Conservation (phyloP, 2,329 filamentous ascomycete genomes). For the Talaromyces sp. region DNA sequence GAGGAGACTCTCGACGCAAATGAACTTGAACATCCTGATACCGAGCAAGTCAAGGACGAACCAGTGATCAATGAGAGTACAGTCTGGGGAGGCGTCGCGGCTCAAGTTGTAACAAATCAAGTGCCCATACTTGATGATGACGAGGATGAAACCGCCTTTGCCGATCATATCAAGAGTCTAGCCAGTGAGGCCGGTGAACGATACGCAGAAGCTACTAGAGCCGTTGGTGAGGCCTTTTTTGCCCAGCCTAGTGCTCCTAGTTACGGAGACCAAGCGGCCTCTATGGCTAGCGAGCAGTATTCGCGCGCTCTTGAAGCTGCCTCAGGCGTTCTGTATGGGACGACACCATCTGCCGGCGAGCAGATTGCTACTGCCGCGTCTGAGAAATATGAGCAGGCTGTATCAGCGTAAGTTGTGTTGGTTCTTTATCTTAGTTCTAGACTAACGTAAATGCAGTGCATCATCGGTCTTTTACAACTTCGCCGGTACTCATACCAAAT, state of each 20-base stretch:
- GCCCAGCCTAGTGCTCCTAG: slow-evolving; percentile 49
- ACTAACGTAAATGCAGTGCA: slow-evolving; percentile 39
- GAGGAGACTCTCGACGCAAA: background rate
- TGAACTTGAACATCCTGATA: background rate
- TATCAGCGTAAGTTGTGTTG: slow-evolving; percentile 51
- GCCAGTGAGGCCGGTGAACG: slow-evolving; percentile 54
- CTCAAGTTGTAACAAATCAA: slow-evolving; percentile 50
- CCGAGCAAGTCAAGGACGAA: background rate
- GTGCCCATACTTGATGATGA: slow-evolving; percentile 52
- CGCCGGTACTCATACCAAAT: slow-evolving; percentile 48
- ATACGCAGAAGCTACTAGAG: slow-evolving; percentile 55
- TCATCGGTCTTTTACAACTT: slow-evolving; percentile 59
- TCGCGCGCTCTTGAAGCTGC: slow-evolving; percentile 57
- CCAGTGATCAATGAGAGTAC: slow-evolving; percentile 35
- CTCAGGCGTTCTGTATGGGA: slow-evolving; percentile 57
- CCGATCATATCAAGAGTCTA: slow-evolving; percentile 52
- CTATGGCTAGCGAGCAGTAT: slow-evolving; percentile 58
- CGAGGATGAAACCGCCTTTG: slow-evolving; percentile 47
- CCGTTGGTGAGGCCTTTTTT: slow-evolving; percentile 56
- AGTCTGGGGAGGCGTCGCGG: slow-evolving; percentile 56
- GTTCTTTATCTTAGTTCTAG: slow-evolving; percentile 16
- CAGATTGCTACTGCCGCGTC: slow-evolving; percentile 53
- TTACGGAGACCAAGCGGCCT: slow-evolving; percentile 51
- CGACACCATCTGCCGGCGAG: slow-evolving; percentile 41
- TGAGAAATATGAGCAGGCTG: slow-evolving; percentile 57